Conservation (phyloP, 208 protist genomes). For the Trypanosoma theileri region DNA sequence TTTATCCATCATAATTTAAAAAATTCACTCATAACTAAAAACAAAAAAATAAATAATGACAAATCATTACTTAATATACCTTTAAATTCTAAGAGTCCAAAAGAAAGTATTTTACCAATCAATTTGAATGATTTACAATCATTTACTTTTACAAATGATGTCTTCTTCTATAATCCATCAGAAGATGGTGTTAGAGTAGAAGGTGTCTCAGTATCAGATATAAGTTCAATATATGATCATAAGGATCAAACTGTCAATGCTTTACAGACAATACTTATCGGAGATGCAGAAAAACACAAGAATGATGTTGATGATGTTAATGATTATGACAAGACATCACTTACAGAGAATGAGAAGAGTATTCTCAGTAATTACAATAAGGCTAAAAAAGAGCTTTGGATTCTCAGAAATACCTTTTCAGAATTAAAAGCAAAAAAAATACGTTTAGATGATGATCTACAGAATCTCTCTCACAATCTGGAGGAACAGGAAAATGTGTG, state of each 20-base stretch:
- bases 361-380: neutral
- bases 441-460: neutral
- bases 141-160: neutral
- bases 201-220: neutral
- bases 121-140: neutral
- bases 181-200: neutral
- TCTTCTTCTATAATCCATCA: conserved; percentile 5
- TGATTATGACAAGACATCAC: neutral
- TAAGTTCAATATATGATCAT: too few species aligned
- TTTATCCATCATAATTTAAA: too few species aligned
- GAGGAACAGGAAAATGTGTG: neutral
- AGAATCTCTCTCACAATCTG: neutral
- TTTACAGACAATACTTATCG: neutral
- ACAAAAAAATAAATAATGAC: neutral
- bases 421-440: neutral
- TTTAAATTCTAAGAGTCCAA: neutral
- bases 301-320: too few species aligned
- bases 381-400: neutral
- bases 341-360: neutral
- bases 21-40: too few species aligned
- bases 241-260: neutral
- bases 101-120: neutral
- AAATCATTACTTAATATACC: neutral
- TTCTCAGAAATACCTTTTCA: neutral
- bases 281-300: neutral